These are phyloP conservation scores for Chaetomidium leptoderma DNA, from an alignment of 495 filamentous ascomycete species.

Conservation along the genomic window DNA sequence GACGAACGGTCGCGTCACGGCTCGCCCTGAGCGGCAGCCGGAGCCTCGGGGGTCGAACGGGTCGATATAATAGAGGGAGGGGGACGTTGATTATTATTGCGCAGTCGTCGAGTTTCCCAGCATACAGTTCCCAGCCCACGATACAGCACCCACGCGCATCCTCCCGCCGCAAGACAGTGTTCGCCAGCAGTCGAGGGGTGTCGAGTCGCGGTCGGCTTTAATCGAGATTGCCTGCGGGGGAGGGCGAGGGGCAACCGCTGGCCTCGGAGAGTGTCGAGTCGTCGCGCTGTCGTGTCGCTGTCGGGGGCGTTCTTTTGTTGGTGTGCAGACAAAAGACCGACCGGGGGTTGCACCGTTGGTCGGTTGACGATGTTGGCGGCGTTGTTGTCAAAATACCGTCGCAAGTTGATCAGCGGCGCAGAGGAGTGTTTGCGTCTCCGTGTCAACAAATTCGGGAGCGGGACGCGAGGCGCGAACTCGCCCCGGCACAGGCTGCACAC, in stretches of 20 bases:
- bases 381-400: constrained; percentile 4
- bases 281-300: background rate
- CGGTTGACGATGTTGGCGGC: background rate
- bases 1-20: constrained; percentile 2
- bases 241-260: background rate
- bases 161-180: constrained; percentile 16
- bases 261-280: background rate
- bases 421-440: constrained; percentile 14
- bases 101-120: constrained; percentile 20
- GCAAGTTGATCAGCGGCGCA: background rate
- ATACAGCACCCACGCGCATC: constrained; percentile 25
- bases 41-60: background rate
- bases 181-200: background rate
- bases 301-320: constrained; percentile 2
- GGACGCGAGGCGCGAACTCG: constrained; percentile 31
- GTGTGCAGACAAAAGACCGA: background rate
- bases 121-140: constrained; percentile 27
- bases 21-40: background rate
- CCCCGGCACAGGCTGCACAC: background rate
- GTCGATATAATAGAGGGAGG: background rate
- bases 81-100: background rate
- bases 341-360: background rate
- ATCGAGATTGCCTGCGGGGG: background rate
- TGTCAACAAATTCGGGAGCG: constrained; percentile 37
- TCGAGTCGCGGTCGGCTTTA: background rate